Evolutionary conservation across 164 flowering plant genomes (phyloP).

Genomic region (Stephania yunnanensis): DNA sequence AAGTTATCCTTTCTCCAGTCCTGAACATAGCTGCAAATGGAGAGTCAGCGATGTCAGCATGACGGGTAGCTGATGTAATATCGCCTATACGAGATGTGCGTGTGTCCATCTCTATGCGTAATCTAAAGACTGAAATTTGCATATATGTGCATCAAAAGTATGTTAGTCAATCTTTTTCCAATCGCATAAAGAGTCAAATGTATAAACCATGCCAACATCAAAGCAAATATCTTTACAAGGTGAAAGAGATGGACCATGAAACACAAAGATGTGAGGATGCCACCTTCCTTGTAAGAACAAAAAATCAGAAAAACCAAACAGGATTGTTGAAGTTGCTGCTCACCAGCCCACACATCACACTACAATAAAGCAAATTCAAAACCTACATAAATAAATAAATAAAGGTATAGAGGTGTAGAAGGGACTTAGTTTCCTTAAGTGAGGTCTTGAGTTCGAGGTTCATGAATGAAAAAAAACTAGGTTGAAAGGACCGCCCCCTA

Average conservation of each 20-base stretch:
- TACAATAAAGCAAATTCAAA: background rate
- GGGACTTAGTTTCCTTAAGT: no score
- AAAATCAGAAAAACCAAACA: conserved; percentile 1
- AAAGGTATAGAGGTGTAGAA: no score
- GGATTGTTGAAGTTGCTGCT: conserved; percentile 5
- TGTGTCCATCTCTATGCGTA: background rate
- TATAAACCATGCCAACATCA: background rate
- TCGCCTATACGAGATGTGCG: background rate
- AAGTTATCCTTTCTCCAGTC: background rate
- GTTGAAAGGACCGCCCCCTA: no score
- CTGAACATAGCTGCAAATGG: background rate
- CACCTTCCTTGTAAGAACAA: background rate
- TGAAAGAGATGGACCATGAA: background rate
- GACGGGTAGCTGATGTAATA: background rate
- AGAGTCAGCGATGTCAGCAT: background rate
- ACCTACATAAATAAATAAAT: background rate
- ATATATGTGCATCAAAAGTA: no score
- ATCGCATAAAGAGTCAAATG: background rate
- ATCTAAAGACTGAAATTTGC: no score
- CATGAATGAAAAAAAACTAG: no score
- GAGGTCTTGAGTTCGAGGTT: no score
- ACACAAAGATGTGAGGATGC: background rate
- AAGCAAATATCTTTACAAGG: background rate
- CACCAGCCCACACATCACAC: conserved; percentile 13
- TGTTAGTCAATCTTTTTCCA: no score